Evolutionary conservation across 2,329 filamentous ascomycete species (phyloP).

Genomic region (Claviceps spartinae): DNA sequence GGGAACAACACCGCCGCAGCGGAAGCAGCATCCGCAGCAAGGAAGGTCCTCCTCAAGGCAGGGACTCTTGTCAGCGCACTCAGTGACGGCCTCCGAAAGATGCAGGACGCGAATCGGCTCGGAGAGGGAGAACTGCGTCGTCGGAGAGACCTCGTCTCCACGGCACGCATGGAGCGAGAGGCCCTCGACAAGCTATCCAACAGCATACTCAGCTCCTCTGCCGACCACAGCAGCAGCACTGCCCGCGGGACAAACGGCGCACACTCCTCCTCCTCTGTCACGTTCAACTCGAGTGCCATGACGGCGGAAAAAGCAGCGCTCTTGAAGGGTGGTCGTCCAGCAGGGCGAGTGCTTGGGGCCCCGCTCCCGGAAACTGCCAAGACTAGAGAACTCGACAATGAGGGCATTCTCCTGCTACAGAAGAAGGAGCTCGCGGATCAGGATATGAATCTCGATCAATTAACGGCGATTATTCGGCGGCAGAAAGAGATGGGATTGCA

Average conservation of each 20-base stretch:
- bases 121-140: slow-evolving; percentile 65
- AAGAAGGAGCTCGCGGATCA: slow-evolving; percentile 61
- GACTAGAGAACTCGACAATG: slow-evolving; percentile 65
- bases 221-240: slow-evolving; percentile 16
- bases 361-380: slow-evolving; percentile 62
- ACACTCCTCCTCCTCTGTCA: neutral
- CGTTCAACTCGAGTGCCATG: slow-evolving; percentile 18
- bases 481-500: slow-evolving; percentile 67
- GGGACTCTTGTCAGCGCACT: slow-evolving; percentile 49
- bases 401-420: slow-evolving; percentile 60
- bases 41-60: slow-evolving; percentile 57
- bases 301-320: slow-evolving; percentile 33
- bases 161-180: slow-evolving; percentile 60
- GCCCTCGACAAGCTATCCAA: slow-evolving; percentile 61
- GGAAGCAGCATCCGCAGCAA: slow-evolving; percentile 61
- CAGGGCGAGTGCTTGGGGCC: slow-evolving; percentile 57
- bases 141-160: slow-evolving; percentile 54
- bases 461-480: slow-evolving; percentile 54
- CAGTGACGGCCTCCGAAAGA: slow-evolving; percentile 47
- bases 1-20: slow-evolving; percentile 29
- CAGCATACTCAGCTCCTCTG: slow-evolving; percentile 25
- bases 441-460: slow-evolving; percentile 55
- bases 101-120: slow-evolving; percentile 41
- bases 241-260: slow-evolving; percentile 27
- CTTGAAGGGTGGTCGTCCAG: slow-evolving; percentile 23